Base-by-base conservation (phyloP, 225 moss, liverwort and hornwort species). In the Physcomitrellopsis africana region DNA sequence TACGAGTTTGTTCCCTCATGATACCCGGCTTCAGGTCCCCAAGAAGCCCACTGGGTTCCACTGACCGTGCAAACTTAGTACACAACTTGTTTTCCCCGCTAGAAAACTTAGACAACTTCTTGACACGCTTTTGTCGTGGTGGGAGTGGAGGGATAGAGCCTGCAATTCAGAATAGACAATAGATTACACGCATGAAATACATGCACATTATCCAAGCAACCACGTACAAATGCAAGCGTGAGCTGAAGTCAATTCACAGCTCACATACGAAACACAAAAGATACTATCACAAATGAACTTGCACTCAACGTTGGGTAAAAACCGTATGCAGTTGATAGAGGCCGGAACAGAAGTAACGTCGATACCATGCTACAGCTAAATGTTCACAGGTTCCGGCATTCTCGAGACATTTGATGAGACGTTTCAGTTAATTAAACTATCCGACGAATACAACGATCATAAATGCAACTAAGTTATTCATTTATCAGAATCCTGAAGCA, bases 111-210 rank as follows among this genome's bases (percentile, higher is more conserved):
- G 68, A 5, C 37, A 65, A 19, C 62, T 84, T 79, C 79, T 84
- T 87, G n/a, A 82, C 43, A 60, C 84, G 87, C 58, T 87, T 87
- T 19, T 87, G 84, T 62, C 84, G 81, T 9, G 87, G 87, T 60
- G 87, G 87, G 59, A 87, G 77, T 74, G 87, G 87, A 60, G 87
- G 87, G 69, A 87, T 87, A 49, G 84, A 87, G 37, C 87, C 87
- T 87, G 81, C 47, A 72, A 3, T 64, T 59, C 16, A 52, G 60
- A 46, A 63, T 44, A 23, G 44, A 24, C 5, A 17, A 72, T 19
- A 65, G 26, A 60, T 26, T 18, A 65, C 20, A 48, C 15, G n/a
- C 64, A 55, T 2, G 51, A 13, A 0, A 53, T 17, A 77, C 22
- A 32, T 3, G 1, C 32, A 22, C 16, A 3, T 67, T 48, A 32